These are phyloP conservation scores for Xylariaceae sp. DNA, from an alignment of 2,329 filamentous ascomycete genomes.

Conservation along the genomic window DNA sequence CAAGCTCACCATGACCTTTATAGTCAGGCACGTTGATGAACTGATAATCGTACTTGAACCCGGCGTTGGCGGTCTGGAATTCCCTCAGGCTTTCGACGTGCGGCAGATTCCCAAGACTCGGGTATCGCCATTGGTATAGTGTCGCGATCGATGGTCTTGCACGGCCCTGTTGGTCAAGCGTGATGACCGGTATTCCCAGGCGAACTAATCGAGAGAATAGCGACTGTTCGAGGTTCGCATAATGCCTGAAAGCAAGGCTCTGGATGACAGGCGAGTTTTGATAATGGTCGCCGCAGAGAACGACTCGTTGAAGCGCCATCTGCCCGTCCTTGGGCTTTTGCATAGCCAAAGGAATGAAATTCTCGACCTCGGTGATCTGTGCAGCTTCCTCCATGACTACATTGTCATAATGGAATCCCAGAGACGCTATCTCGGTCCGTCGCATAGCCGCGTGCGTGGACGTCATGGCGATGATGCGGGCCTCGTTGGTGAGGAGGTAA, in stretches of 20 bases:
- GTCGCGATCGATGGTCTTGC: conserved; percentile 80
- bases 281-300: conserved; percentile 90
- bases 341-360: conserved; percentile 90
- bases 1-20: conserved; percentile 80
- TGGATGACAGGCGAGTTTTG: conserved; percentile 97
- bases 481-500: conserved; percentile 90
- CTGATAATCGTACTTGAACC: conserved; percentile 90
- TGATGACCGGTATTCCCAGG: conserved; percentile 84
- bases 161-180: conserved; percentile 88
- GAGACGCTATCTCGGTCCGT: conserved; percentile 76
- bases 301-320: conserved; percentile 75
- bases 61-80: conserved; percentile 79
- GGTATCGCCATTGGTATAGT: conserved; percentile 92
- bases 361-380: conserved; percentile 95
- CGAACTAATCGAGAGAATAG: conserved; percentile 88
- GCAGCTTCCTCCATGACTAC: conserved; percentile 98
- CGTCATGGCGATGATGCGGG: conserved; percentile 98
- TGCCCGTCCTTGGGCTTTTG: conserved; percentile 73
- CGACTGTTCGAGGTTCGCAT: conserved; percentile 92
- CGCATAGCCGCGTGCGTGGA: conserved; percentile 96
- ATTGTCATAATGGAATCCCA: conserved; percentile 98
- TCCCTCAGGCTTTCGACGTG: conserved; percentile 63
- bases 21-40: conserved; percentile 96
- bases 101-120: conserved; percentile 71
- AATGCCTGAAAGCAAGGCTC: conserved; percentile 87